Evolutionary conservation across 2,329 filamentous ascomycete species (phyloP).

Genomic region (Alternaria brassicae): DNA sequence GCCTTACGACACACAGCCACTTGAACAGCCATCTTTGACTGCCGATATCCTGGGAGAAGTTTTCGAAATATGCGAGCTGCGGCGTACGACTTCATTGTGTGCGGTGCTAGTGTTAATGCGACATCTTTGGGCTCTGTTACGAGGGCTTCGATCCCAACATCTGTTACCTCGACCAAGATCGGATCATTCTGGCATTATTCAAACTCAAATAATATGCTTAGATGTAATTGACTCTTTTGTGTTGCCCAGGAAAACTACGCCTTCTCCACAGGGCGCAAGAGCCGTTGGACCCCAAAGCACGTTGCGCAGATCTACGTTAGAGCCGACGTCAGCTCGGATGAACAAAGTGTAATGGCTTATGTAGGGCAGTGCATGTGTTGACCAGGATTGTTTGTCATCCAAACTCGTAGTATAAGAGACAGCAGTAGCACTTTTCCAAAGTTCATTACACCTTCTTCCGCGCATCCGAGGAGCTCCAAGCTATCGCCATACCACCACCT

Average conservation of each 20-base stretch:
- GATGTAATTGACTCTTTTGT: neutral
- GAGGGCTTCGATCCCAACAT: neutral
- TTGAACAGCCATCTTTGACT: neutral
- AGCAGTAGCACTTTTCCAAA: neutral
- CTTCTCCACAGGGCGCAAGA: neutral
- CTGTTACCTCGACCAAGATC: neutral
- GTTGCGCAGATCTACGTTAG: neutral
- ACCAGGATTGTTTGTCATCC: neutral
- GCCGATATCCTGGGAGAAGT: neutral
- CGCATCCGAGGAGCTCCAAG: neutral
- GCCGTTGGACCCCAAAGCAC: neutral
- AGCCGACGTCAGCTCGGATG: neutral
- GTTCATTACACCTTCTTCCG: neutral
- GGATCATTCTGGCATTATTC: neutral
- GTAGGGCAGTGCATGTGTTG: slow-evolving; percentile 1
- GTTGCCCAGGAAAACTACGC: neutral
- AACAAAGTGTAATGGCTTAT: neutral
- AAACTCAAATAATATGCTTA: neutral
- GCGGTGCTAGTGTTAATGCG: neutral
- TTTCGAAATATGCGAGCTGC: neutral
- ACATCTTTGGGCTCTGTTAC: neutral
- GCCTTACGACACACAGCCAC: neutral
- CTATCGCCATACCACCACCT: neutral
- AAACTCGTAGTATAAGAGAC: slow-evolving; percentile 2
- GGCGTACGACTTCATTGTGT: neutral